phyloP scores from a whole-genome alignment of 208 protist species.

The Acanthamoeba divionensis region DNA sequence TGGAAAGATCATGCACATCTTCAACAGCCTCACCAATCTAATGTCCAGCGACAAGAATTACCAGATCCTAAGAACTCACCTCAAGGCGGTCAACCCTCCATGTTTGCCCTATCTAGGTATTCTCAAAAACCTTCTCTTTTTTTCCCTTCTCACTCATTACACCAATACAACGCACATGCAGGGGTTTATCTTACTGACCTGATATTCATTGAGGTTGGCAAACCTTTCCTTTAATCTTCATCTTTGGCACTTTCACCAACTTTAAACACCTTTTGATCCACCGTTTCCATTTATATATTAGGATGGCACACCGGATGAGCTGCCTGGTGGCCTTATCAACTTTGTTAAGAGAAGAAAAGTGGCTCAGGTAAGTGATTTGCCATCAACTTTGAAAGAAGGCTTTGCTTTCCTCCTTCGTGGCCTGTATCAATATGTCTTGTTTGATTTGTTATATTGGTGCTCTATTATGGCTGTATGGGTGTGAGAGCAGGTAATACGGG shows the following conservation, averaged over 20 bases:
- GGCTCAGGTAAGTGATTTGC: neutral
- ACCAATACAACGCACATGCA: no score
- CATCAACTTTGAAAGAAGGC: no score
- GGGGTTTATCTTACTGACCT: neutral
- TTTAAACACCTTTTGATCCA: no score
- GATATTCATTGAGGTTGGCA: no score
- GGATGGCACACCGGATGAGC: neutral
- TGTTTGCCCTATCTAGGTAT: slow-evolving; percentile 31
- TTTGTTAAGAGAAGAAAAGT: neutral
- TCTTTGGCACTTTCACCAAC: no score
- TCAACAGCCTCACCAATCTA: neutral
- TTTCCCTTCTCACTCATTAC: neutral
- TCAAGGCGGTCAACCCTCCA: neutral
- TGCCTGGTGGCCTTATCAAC: neutral
- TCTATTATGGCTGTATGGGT: no score
- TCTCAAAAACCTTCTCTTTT: neutral
- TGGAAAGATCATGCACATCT: neutral
- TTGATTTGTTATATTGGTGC: no score
- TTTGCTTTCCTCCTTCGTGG: no score
- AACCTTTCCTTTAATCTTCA: slow-evolving; percentile 33
- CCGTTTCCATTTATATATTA: no score
- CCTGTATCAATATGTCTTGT: no score
- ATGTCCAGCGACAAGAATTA: neutral
- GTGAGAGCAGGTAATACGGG: no score
- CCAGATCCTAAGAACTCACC: neutral